Conservation (phyloP, 2,329 filamentous ascomycete species). For the Pyrenochaeta sp. region DNA sequence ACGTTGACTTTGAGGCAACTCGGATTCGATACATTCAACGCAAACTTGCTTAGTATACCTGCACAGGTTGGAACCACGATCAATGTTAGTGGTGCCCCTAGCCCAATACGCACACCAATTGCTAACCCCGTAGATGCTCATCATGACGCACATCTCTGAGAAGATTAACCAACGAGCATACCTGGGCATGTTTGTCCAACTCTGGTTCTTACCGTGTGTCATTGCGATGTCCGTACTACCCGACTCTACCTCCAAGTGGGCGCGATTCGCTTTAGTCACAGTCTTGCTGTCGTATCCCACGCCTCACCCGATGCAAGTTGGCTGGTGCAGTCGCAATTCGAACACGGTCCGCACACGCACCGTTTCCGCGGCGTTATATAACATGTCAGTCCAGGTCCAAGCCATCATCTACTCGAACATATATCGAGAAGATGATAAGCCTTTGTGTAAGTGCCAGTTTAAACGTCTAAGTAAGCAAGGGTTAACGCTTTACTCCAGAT, state of each 20-base stretch:
- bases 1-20: constrained; percentile 60
- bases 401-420: constrained; percentile 32
- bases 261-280: constrained; percentile 57
- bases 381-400: constrained; percentile 43
- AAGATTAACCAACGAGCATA: constrained; percentile 55
- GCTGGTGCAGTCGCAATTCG: constrained; percentile 66
- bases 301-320: constrained; percentile 61
- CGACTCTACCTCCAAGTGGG: constrained; percentile 56
- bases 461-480: not conserved
- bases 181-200: constrained; percentile 58
- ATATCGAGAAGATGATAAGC: constrained; percentile 55
- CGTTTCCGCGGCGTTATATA: constrained; percentile 68
- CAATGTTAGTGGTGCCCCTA: constrained; percentile 5
- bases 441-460: constrained; percentile 49
- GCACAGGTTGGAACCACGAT: constrained; percentile 14
- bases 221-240: constrained; percentile 60
- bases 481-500: not conserved
- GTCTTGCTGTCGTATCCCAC: constrained; percentile 37
- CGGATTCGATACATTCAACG: constrained; percentile 69
- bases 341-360: constrained; percentile 67
- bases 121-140: constrained; percentile 45
- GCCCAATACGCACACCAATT: constrained; percentile 16
- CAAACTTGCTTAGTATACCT: constrained; percentile 68
- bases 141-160: constrained; percentile 55
- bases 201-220: constrained; percentile 68